Evolutionary conservation across 2,329 filamentous ascomycete species (phyloP).

Genomic region (Aspergillus sp.): DNA sequence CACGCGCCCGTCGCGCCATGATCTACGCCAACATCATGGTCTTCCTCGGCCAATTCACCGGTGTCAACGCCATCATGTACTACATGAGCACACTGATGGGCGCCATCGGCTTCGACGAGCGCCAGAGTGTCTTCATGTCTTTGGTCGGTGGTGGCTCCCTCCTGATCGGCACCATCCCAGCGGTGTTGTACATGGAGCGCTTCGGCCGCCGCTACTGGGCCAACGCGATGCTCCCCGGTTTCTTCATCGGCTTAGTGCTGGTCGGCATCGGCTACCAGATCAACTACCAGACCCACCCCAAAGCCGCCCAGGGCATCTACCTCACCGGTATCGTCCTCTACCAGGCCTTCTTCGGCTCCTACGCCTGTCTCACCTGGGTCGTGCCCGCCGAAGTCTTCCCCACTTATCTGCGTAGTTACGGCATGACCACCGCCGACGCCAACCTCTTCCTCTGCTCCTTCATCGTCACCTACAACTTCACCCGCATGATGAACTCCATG

Average conservation of each 20-base stretch:
- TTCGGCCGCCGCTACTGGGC: conserved; percentile 76
- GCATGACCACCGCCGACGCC: conserved; percentile 70
- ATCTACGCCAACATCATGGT: conserved; percentile 72
- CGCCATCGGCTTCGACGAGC: conserved; percentile 66
- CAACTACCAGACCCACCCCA: conserved; percentile 47
- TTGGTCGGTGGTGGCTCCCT: conserved; percentile 70
- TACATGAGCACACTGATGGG: conserved; percentile 70
- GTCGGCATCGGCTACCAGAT: conserved; percentile 67
- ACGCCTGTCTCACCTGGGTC: conserved; percentile 67
- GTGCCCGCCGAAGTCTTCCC: conserved; percentile 71
- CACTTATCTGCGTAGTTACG: conserved; percentile 71
- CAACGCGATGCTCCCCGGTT: conserved; percentile 69
- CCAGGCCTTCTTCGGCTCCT: conserved; percentile 69
- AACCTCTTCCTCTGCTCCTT: conserved; percentile 71
- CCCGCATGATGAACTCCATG: conserved; percentile 69
- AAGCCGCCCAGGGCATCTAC: conserved; percentile 61
- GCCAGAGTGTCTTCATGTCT: conserved; percentile 71
- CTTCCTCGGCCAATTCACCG: conserved; percentile 69
- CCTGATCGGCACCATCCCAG: conserved; percentile 67
- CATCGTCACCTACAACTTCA: conserved; percentile 75
- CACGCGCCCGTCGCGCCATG: conserved; percentile 66
- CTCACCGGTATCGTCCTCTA: conserved; percentile 62
- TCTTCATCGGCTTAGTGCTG: conserved; percentile 69
- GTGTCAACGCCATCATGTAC: conserved; percentile 71
- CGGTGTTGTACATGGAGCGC: conserved; percentile 70